Evolutionary conservation across 2,329 filamentous ascomycete species (phyloP).

Genomic region (Colletotrichum noveboracense): DNA sequence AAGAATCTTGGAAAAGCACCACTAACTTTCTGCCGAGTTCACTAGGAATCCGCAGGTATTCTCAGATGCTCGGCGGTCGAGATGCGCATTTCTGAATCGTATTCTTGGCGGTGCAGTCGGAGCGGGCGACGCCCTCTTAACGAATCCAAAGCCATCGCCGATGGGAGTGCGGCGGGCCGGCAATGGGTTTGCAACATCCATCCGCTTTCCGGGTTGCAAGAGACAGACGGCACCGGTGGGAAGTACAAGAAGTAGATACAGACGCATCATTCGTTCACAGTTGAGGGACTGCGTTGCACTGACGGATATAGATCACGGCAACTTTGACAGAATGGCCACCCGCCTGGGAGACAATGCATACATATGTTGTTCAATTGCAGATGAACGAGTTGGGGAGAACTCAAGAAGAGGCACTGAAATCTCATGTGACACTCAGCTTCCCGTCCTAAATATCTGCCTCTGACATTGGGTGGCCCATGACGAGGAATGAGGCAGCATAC

Average conservation of each 20-base stretch:
- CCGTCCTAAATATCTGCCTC: not conserved
- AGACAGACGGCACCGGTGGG: not conserved
- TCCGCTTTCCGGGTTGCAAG: not conserved
- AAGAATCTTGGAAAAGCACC: not conserved
- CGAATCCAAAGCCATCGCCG: not conserved
- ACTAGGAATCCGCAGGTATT: not conserved
- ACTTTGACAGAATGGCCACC: not conserved
- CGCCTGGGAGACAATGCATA: not conserved
- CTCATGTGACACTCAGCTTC: not conserved
- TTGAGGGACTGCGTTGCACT: not conserved
- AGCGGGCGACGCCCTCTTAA: not conserved
- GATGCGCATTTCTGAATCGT: not conserved
- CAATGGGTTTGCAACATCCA: not conserved
- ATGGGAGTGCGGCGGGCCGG: not conserved
- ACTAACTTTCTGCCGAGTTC: not conserved
- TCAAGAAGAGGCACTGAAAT: not conserved
- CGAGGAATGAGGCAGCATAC: not conserved
- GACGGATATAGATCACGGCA: not conserved
- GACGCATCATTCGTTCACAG: not conserved
- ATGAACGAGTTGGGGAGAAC: not conserved
- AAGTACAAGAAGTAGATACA: not conserved
- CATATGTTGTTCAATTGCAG: not conserved
- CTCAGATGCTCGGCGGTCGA: not conserved
- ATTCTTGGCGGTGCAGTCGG: not conserved
- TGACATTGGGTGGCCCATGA: not conserved